Conservation (phyloP, 768 basidiomycete species). For the Trametes sanguinea region DNA sequence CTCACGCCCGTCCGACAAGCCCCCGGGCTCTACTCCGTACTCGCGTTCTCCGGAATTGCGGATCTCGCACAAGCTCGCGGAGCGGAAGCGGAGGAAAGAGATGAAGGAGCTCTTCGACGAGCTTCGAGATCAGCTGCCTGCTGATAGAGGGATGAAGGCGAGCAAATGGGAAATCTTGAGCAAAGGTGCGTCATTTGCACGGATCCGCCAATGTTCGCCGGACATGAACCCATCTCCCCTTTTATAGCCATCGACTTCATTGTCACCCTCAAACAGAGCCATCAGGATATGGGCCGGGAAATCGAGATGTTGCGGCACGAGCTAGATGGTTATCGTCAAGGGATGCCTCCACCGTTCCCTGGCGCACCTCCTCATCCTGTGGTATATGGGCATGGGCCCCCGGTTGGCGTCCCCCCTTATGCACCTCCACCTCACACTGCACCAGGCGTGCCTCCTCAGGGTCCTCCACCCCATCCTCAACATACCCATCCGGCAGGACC, state of each 20-base stretch:
- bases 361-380: conserved; percentile 47
- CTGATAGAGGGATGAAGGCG: conserved; percentile 91
- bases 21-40: conserved; percentile 71
- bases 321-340: conserved; percentile 62
- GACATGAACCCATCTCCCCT: background rate
- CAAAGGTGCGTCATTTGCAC: conserved; percentile 66
- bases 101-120: conserved; percentile 99
- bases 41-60: conserved; percentile 94
- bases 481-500: conserved; percentile 19
- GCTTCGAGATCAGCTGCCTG: conserved; percentile 87
- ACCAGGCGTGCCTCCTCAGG: conserved; percentile 41
- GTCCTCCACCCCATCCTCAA: conserved; percentile 37
- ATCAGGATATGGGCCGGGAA: conserved; percentile 78
- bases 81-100: conserved; percentile 95
- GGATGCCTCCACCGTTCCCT: conserved; percentile 50
- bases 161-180: conserved; percentile 99
- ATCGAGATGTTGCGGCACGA: conserved; percentile 80
- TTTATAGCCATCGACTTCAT: conserved; percentile 86
- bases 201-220: conserved; percentile 1
- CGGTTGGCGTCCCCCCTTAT: conserved; percentile 32
- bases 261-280: conserved; percentile 68
- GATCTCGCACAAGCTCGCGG: conserved; percentile 95
- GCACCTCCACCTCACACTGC: conserved; percentile 47
- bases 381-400: conserved; percentile 50
- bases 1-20: conserved; percentile 42